Conservation (phyloP, 148 eudicot genomes). For the Cornus controversa region DNA sequence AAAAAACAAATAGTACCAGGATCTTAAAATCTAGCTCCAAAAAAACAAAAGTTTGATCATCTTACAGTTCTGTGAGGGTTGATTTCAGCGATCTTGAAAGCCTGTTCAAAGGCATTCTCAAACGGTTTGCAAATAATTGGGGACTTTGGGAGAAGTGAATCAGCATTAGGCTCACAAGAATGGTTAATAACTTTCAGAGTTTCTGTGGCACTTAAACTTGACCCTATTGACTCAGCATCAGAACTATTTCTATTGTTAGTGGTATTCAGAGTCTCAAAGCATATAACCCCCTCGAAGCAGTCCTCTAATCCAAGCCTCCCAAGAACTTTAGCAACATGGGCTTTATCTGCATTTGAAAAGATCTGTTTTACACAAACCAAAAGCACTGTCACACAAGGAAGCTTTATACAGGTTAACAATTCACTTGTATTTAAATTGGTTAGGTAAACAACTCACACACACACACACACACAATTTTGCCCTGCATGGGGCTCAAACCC, state of each 20-base stretch:
- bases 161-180: constrained; percentile 34
- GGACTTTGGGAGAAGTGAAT: constrained; percentile 38
- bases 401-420: background rate
- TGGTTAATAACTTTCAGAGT: constrained; percentile 32
- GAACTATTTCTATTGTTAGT: constrained; percentile 4
- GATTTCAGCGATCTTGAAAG: constrained; percentile 63
- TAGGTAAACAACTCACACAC: no score
- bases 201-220: constrained; percentile 20
- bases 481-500: no score
- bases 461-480: background rate
- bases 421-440: no score
- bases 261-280: constrained; percentile 86
- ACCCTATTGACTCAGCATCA: constrained; percentile 16
- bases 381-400: background rate
- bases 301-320: constrained; percentile 80
- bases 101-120: constrained; percentile 50
- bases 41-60: background rate
- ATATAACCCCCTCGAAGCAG: constrained; percentile 72
- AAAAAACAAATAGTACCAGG: no score
- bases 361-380: constrained; percentile 38
- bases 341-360: constrained; percentile 73
- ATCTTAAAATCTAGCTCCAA: background rate
- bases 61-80: constrained; percentile 74
- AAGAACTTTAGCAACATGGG: constrained; percentile 59
- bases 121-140: constrained; percentile 84